Evolutionary conservation across 352 stramenopile species (phyloP).

Genomic region (Pythium grandisporangium): DNA sequence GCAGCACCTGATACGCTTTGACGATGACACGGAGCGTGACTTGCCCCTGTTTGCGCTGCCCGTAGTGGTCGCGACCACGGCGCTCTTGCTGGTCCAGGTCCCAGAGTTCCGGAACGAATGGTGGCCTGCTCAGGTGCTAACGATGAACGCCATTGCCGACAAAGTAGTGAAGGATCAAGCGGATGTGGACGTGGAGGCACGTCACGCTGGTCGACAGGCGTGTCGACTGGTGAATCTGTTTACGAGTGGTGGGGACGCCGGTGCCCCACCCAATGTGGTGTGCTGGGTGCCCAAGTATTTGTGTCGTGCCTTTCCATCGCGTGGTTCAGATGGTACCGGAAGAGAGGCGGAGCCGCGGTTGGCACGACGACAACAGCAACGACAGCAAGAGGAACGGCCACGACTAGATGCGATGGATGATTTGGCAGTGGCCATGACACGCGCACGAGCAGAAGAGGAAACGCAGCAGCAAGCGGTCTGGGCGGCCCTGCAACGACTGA

Average conservation of each 20-base stretch:
- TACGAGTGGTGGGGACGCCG: conserved; percentile 10
- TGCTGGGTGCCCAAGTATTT: conserved; percentile 75
- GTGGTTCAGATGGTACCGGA: not conserved
- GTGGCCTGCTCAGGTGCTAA: conserved; percentile 69
- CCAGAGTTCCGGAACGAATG: conserved; percentile 48
- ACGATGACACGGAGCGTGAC: conserved; percentile 46
- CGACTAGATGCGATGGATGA: too few relatives aligned
- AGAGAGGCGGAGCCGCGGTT: too few relatives aligned
- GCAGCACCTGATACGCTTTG: conserved; percentile 55
- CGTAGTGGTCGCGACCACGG: conserved; percentile 49
- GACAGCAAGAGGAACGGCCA: too few relatives aligned
- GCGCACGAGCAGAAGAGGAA: too few relatives aligned
- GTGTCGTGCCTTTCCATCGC: conserved; percentile 33
- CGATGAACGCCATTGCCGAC: conserved; percentile 49
- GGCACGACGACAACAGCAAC: too few relatives aligned
- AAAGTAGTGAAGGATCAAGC: too few relatives aligned
- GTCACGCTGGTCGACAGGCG: too few relatives aligned
- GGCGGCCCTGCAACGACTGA: too few relatives aligned
- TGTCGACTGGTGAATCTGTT: conserved; percentile 67
- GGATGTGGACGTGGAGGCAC: too few relatives aligned
- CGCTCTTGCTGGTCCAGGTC: conserved; percentile 63
- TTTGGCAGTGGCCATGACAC: too few relatives aligned
- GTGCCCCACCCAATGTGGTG: conserved; percentile 38
- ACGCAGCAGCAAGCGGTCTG: too few relatives aligned
- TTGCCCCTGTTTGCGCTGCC: conserved; percentile 69